Conservation (phyloP, 2,329 filamentous ascomycete species). For the Aspergillus texensis region DNA sequence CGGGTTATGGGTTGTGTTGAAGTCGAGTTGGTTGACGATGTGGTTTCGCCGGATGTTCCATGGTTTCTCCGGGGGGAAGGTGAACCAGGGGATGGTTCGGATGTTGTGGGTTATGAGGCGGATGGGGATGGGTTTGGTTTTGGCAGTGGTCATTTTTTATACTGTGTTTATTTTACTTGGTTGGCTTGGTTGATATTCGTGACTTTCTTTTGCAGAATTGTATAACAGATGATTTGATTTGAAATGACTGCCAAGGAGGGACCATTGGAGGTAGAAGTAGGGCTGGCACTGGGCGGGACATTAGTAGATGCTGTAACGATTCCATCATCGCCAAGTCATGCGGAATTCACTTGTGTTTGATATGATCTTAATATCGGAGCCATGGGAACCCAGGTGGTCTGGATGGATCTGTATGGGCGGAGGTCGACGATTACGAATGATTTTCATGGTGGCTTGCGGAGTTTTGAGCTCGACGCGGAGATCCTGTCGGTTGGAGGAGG, state of each 20-base stretch:
- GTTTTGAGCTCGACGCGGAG: neutral
- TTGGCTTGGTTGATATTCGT: neutral
- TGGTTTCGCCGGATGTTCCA: neutral
- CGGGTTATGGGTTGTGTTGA: slow-evolving; percentile 1
- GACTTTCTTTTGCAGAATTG: too few relatives aligned
- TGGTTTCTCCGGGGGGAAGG: slow-evolving; percentile 1
- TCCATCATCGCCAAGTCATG: slow-evolving; percentile 3
- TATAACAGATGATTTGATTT: too few relatives aligned
- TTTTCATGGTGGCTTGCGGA: neutral
- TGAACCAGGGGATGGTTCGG: slow-evolving; percentile 4
- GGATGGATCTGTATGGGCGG: neutral
- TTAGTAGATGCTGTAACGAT: neutral
- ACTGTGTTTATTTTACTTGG: neutral
- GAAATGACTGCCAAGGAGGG: too few relatives aligned
- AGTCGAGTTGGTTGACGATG: slow-evolving; percentile 4
- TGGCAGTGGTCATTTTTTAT: neutral
- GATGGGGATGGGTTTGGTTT: neutral
- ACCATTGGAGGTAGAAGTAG: neutral
- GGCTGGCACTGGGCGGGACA: neutral
- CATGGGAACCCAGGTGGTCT: neutral
- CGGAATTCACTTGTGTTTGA: neutral
- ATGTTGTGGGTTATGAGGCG: slow-evolving; percentile 1
- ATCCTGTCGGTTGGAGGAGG: neutral
- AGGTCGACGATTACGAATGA: neutral
- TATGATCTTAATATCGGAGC: neutral